Conservation (phyloP, 352 stramenopile genomes). For the Phytophthora foliorum region DNA sequence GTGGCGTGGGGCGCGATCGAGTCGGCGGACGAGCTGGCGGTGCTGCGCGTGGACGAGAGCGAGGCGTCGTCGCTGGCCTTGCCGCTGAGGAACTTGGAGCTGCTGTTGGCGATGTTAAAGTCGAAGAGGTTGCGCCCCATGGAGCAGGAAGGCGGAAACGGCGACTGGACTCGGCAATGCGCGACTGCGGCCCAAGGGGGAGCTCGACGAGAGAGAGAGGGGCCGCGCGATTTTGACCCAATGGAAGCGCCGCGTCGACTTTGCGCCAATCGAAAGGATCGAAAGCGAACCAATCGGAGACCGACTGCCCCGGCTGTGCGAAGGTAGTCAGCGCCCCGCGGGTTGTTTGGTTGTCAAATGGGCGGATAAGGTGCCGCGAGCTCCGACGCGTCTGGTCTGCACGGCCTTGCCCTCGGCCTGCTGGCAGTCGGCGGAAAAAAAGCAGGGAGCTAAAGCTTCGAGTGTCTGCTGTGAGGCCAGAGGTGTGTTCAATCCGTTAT, state of each 20-base stretch:
- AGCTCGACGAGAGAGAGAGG: slow-evolving; percentile 10
- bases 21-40: slow-evolving; percentile 39
- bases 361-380: slow-evolving; percentile 21
- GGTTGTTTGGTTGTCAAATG: slow-evolving; percentile 24
- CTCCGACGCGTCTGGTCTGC: slow-evolving; percentile 11
- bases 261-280: slow-evolving; percentile 19
- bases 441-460: not conserved
- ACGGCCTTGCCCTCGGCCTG: not conserved
- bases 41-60: slow-evolving; percentile 41
- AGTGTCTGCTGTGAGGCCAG: not conserved
- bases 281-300: slow-evolving; percentile 2
- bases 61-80: slow-evolving; percentile 29
- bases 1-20: slow-evolving; percentile 19
- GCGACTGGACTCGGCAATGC: slow-evolving; percentile 10
- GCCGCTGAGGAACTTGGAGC: slow-evolving; percentile 45
- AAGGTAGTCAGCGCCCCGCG: slow-evolving; percentile 25
- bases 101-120: slow-evolving; percentile 51
- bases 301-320: not conserved
- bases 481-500: slow-evolving; percentile 9
- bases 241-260: not conserved
- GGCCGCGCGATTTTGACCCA: not conserved
- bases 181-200: slow-evolving; percentile 12
- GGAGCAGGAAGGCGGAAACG: slow-evolving; percentile 22
- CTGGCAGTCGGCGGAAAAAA: slow-evolving; percentile 2
- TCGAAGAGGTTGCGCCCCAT: slow-evolving; percentile 52